Percentiles rank a stretch among this genome's conserved stretches.
phyloP scores from a whole-genome alignment of 306 rosid genomes.

The Vigna reflexopilosa region DNA sequence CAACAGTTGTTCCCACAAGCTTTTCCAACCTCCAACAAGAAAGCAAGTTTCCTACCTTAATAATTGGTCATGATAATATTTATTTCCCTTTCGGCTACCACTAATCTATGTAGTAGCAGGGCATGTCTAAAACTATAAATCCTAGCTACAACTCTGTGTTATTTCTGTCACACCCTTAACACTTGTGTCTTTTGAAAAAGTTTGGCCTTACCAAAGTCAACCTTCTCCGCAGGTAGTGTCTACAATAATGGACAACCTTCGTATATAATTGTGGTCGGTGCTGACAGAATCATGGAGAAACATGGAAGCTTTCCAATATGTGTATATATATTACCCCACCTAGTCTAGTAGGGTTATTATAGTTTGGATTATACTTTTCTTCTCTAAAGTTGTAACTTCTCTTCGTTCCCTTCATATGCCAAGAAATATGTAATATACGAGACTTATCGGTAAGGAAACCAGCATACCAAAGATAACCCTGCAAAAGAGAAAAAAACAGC shows the following conservation, averaged over 20 bases:
- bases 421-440: conserved; percentile 61
- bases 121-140: conserved; percentile 14
- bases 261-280: conserved; percentile 43
- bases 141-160: conserved; percentile 15
- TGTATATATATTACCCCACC: conserved; percentile 25
- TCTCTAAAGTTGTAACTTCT: conserved; percentile 5
- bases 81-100: conserved; percentile 61
- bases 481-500: conserved; percentile 22
- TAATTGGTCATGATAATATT: conserved; percentile 49
- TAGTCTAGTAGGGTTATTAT: conserved; percentile 35
- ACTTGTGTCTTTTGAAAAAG: conserved; percentile 36
- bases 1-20: conserved; percentile 39
- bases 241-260: conserved; percentile 34
- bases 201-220: conserved; percentile 37
- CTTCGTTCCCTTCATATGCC: conserved; percentile 51
- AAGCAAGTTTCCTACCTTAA: conserved; percentile 48
- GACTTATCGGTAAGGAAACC: conserved; percentile 71
- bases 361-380: conserved; percentile 33
- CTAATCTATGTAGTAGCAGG: conserved; percentile 45
- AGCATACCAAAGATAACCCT: conserved; percentile 87
- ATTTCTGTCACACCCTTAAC: conserved; percentile 37
- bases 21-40: conserved; percentile 50
- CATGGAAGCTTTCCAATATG: conserved; percentile 19
- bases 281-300: conserved; percentile 33
- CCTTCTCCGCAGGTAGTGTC: conserved; percentile 36